phyloP scores from a whole-genome alignment of 495 filamentous ascomycete genomes.

The Aspergillus leporis region DNA sequence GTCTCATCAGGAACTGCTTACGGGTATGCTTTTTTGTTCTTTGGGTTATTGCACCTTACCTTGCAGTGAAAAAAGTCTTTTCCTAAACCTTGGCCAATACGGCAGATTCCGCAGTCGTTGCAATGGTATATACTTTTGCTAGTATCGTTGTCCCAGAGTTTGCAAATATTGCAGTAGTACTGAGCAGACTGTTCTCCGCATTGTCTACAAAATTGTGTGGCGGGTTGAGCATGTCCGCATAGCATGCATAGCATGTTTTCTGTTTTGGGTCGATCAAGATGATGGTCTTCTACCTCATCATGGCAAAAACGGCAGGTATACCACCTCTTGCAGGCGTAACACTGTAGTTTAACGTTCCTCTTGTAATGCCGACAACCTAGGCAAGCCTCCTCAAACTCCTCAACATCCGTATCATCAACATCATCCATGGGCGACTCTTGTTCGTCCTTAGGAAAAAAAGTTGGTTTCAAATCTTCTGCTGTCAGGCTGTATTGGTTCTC shows the following conservation, averaged over 20 bases:
- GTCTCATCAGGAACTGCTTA: constrained; percentile 14
- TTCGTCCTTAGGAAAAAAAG: constrained; percentile 58
- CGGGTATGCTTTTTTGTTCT: background rate
- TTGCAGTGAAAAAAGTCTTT: constrained; percentile 99
- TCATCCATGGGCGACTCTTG: constrained; percentile 42
- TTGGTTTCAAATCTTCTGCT: constrained; percentile 68
- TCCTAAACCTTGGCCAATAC: constrained; percentile 85
- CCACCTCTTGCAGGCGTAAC: constrained; percentile 84
- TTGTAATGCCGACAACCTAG: constrained; percentile 93
- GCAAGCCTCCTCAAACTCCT: constrained; percentile 41
- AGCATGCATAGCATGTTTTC: constrained; percentile 98
- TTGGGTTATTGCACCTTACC: constrained; percentile 48
- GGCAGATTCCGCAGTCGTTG: constrained; percentile 92
- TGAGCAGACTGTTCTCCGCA: constrained; percentile 80
- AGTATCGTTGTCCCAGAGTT: constrained; percentile 93
- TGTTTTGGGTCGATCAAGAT: constrained; percentile 75
- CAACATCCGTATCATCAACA: constrained; percentile 43
- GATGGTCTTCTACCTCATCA: constrained; percentile 82
- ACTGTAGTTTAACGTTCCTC: constrained; percentile 94
- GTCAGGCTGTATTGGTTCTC: constrained; percentile 67
- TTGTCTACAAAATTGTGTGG: constrained; percentile 69
- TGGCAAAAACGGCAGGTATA: constrained; percentile 96
- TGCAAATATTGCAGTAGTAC: constrained; percentile 94
- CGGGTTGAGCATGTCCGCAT: constrained; percentile 83
- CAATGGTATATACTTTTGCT: constrained; percentile 96